Evolutionary conservation across 2,329 filamentous ascomycete genomes (phyloP).

Genomic region (Phyllosticta citrichinensis): DNA sequence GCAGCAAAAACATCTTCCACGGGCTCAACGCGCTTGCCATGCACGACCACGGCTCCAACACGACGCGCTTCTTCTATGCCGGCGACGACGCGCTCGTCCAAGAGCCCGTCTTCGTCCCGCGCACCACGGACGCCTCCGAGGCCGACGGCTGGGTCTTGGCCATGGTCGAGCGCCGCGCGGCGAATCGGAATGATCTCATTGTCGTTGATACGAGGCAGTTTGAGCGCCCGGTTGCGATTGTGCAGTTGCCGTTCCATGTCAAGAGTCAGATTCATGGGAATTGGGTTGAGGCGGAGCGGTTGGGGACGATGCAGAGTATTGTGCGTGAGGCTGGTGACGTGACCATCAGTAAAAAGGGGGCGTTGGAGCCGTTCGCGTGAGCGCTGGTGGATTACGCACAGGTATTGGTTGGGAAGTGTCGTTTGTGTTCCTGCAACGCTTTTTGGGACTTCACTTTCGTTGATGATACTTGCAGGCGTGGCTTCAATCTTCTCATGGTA

Average conservation of each 20-base stretch:
- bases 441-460: too few species aligned
- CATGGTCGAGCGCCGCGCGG: slow-evolving; percentile 28
- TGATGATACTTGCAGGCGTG: too few species aligned
- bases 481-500: too few species aligned
- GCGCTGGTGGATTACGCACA: too few species aligned
- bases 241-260: slow-evolving; percentile 26
- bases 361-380: slow-evolving; percentile 6
- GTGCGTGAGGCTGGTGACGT: neutral
- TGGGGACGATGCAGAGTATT: slow-evolving; percentile 2
- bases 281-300: slow-evolving; percentile 18
- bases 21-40: slow-evolving; percentile 11
- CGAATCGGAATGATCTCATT: slow-evolving; percentile 22
- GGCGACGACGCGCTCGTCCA: slow-evolving; percentile 33
- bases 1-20: slow-evolving; percentile 17
- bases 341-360: slow-evolving; percentile 3
- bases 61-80: slow-evolving; percentile 19
- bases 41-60: slow-evolving; percentile 12
- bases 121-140: slow-evolving; percentile 30
- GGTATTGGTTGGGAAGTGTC: neutral
- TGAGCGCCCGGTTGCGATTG: slow-evolving; percentile 25
- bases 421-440: too few species aligned
- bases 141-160: slow-evolving; percentile 40
- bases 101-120: slow-evolving; percentile 43
- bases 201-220: slow-evolving; percentile 30
- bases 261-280: slow-evolving; percentile 25